phyloP scores from a whole-genome alignment of 2,329 filamentous ascomycete genomes.

The Nemania serpens region DNA sequence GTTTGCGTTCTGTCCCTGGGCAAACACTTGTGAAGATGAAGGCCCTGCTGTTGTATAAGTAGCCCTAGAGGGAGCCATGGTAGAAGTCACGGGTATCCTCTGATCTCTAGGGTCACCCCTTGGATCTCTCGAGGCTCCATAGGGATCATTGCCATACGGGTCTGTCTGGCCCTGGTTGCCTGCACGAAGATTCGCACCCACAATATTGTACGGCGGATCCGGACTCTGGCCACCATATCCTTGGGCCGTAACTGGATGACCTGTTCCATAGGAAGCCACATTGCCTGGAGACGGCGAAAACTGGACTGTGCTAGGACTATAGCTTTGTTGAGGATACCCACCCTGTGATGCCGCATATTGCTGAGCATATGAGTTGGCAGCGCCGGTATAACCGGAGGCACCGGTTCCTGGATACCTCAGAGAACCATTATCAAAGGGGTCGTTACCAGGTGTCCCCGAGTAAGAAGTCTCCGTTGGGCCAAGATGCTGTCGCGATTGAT shows the following conservation, averaged over 20 bases:
- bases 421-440: conserved; percentile 49
- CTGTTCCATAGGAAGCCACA: conserved; percentile 35
- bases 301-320: conserved; percentile 37
- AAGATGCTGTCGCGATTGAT: conserved; percentile 52
- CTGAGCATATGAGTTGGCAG: conserved; percentile 45
- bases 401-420: conserved; percentile 58
- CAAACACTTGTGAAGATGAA: conserved; percentile 37
- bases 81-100: conserved; percentile 39
- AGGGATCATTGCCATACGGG: conserved; percentile 39
- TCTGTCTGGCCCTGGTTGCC: conserved; percentile 30
- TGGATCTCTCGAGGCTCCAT: conserved; percentile 31
- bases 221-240: conserved; percentile 37
- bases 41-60: conserved; percentile 41
- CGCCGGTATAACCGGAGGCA: conserved; percentile 54
- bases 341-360: conserved; percentile 39
- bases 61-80: conserved; percentile 38
- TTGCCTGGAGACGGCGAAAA: conserved; percentile 36
- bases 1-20: conserved; percentile 32
- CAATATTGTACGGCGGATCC: conserved; percentile 40
- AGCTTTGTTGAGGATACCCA: conserved; percentile 39
- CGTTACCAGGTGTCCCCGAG: conserved; percentile 31
- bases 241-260: conserved; percentile 32
- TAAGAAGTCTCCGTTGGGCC: conserved; percentile 49
- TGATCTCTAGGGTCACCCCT: conserved; percentile 36
- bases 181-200: conserved; percentile 36